Evolutionary conservation across 495 filamentous ascomycete genomes (phyloP), one percentile per base, ranked within the genome.

Genomic region (Aspergillus mulundensis): DNA sequence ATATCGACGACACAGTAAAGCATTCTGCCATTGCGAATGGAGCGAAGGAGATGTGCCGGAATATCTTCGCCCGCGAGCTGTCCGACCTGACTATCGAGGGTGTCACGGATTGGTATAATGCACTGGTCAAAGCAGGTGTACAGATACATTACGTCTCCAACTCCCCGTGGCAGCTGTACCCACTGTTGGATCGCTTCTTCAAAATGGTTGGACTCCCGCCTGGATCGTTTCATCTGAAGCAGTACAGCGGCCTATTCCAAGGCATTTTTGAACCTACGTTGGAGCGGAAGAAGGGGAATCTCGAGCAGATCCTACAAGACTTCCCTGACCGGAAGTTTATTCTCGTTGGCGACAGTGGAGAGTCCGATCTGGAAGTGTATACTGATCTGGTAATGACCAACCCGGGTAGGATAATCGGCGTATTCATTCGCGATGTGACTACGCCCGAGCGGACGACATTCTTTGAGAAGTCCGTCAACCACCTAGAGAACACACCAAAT

Each of bases 1-100:
- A 99, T 62, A 92, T 99, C 56, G 94, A 99, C 65, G 94, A 99
- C 69, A 99, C 94, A 0, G 87, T 99, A 56, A 99, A 99, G 66
- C 90, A 91, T 61, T 97, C 95, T 2, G 94, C 89, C 14, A 94
- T 99, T 60, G 77, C 81, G 6, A 80, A 82, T 57, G 94, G 95
- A 0, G 86, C 93, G 0, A 87, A 89, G 39, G 94, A 99, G 68
- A 95, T 97, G 47, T 97, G 97, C 65, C 83, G 92, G 20, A 97
- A 97, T 67, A 90, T 90, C 0, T 97, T 99, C 63, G 85, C 95
- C 44, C 86, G 91, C 14, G 91, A 96, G 15, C 72, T 97, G 8
- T 75, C 66, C 0, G 90, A 95, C 61, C 70, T 97, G 36, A 90
- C 83, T 0, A 83, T 99, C 25, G 83, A 88, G 15, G 94, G 94